Conservation (phyloP, 1,284 basidiomycete genomes). For the Ustilago hordei region DNA sequence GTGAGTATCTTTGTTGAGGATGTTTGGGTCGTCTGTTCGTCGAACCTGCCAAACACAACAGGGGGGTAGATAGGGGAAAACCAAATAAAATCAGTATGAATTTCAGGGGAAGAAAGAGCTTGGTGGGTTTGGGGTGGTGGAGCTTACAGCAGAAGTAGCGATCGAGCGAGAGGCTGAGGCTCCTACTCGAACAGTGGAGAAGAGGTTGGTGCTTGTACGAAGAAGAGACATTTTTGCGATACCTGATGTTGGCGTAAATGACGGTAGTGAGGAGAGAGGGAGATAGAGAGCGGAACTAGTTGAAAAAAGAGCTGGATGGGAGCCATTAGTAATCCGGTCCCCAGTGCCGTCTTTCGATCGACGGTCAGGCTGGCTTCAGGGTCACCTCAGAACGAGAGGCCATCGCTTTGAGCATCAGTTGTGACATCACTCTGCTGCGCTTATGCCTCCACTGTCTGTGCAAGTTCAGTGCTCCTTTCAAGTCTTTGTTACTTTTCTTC, state of each 20-base stretch:
- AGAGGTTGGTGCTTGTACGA: slow-evolving; percentile 26
- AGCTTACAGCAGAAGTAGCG: slow-evolving; percentile 38
- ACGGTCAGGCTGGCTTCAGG: neutral
- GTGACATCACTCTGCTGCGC: neutral
- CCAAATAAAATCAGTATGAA: neutral
- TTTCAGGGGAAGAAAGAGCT: neutral
- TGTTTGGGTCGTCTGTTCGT: slow-evolving; percentile 38
- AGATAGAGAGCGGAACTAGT: neutral
- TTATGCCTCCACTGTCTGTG: slow-evolving; percentile 3
- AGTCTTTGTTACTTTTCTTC: neutral
- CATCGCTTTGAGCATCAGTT: neutral
- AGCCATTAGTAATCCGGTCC: neutral
- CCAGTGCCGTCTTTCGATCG: neutral
- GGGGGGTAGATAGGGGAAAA: neutral
- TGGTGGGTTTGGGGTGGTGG: neutral
- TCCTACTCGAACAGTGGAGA: slow-evolving; percentile 14
- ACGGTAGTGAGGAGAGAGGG: neutral
- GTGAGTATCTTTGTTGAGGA: slow-evolving; percentile 45
- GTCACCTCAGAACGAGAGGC: neutral
- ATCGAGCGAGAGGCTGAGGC: slow-evolving; percentile 20
- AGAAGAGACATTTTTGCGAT: slow-evolving; percentile 39
- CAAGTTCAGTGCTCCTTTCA: neutral
- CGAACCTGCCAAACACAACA: slow-evolving; percentile 13
- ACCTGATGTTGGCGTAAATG: neutral
- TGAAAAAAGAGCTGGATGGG: neutral